Base-by-base conservation (phyloP, 2,329 filamentous ascomycete species). In the Nectriaceae sp. region DNA sequence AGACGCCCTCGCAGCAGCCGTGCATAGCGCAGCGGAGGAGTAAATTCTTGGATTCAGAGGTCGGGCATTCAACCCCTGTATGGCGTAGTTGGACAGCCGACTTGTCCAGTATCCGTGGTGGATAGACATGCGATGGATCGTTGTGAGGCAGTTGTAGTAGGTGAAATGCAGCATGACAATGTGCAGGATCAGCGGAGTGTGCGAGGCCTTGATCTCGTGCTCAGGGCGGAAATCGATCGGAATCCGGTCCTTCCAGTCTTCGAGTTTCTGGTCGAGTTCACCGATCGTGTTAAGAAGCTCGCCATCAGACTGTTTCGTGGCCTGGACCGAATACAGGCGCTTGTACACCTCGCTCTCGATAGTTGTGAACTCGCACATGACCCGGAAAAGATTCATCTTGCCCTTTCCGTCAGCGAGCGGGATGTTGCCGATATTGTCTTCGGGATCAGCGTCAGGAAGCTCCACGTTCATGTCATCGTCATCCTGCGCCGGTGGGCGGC, bases 41-140 rank as follows among this genome's bases (percentile, higher is more conserved):
- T 97, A 99, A 8, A 99, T 89, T 58, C 94, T 80, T 0, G 94
- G 94, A 65, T 97, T 99, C 45, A 99, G 72, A 1, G 94, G 92
- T 55, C 88, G 82, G 0, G 92, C 87, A 67, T 97, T 97, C 36
- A 97, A 76, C 1, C 94, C 94, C 68, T 96, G 90, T 47, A 97
- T 94, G 15, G 94, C 94, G 64, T 91, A 97, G 63, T 97, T 93
- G 31, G 92, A 96, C 35, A 99, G 73, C 31, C 94, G 84, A 64
- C 90, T 97, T 1, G 93, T 97, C 94, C 94, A 99, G 72, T 96
- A 97, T 13, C 94, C 94, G 65, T 97, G 92, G 62, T 97, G 94
- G 22, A 97, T 89, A 36, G 90, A 96, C 94, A 97, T 99, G 43
- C 94, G 89, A 68, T 99, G 94, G 55, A 99, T 97, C 0, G 94